These are phyloP conservation scores for Alloascoidea africana DNA, from an alignment of 805 yeast species.

Conservation along the genomic window DNA sequence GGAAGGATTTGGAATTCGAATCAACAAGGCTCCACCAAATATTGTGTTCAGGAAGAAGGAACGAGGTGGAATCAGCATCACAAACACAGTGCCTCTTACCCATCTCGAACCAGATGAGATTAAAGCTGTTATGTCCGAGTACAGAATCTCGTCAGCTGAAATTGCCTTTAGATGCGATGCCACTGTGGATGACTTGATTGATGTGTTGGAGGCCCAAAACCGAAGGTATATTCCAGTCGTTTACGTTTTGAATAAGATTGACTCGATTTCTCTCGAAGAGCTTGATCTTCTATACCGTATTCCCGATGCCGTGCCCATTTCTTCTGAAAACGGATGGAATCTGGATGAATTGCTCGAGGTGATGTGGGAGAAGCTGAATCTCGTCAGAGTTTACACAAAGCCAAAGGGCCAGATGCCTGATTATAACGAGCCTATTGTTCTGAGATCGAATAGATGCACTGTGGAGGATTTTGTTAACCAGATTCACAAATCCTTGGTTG, in stretches of 20 bases:
- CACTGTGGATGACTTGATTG: slow-evolving; percentile 91
- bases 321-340: slow-evolving; percentile 95
- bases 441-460: slow-evolving; percentile 66
- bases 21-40: slow-evolving; percentile 87
- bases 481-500: slow-evolving; percentile 88
- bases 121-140: slow-evolving; percentile 91
- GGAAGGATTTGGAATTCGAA: slow-evolving; percentile 94
- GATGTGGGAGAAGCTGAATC: slow-evolving; percentile 88
- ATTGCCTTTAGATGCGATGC: slow-evolving; percentile 96
- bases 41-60: slow-evolving; percentile 86
- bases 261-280: slow-evolving; percentile 87
- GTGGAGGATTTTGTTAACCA: slow-evolving; percentile 86
- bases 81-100: slow-evolving; percentile 86
- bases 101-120: slow-evolving; percentile 87
- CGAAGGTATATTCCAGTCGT: slow-evolving; percentile 93
- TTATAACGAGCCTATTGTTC: slow-evolving; percentile 86
- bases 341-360: slow-evolving; percentile 83
- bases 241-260: slow-evolving; percentile 91
- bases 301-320: slow-evolving; percentile 94
- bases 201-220: slow-evolving; percentile 77
- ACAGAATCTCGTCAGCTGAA: slow-evolving; percentile 90
- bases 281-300: slow-evolving; percentile 79
- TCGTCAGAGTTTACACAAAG: slow-evolving; percentile 93
- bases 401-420: slow-evolving; percentile 94
- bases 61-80: slow-evolving; percentile 88